These are phyloP conservation scores for Pseudozyma thailandica DNA, from an alignment of 1,284 basidiomycete species.

Conservation along the genomic window DNA sequence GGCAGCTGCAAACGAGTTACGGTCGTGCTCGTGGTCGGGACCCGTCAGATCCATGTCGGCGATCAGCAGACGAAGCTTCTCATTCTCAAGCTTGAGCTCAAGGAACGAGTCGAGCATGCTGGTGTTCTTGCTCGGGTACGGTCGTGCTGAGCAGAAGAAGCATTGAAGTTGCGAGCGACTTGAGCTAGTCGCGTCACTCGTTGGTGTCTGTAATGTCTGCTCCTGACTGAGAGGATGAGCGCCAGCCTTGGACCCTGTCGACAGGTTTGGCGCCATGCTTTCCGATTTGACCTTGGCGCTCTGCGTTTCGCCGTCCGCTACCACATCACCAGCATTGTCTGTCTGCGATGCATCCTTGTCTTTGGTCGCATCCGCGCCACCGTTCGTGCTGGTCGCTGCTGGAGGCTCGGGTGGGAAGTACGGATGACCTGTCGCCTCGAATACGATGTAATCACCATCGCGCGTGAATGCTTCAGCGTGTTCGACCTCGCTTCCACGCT, in stretches of 20 bases:
- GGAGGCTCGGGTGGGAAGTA: slow-evolving; percentile 52
- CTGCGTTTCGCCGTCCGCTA: slow-evolving; percentile 13
- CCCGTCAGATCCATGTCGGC: slow-evolving; percentile 45
- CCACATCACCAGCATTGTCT: slow-evolving; percentile 5
- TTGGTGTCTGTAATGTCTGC: slow-evolving; percentile 42
- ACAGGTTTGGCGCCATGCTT: slow-evolving; percentile 25
- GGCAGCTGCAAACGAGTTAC: slow-evolving; percentile 28
- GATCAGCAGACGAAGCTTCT: slow-evolving; percentile 54
- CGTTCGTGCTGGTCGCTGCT: slow-evolving; percentile 2
- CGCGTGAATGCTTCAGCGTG: slow-evolving; percentile 44
- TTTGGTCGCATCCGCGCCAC: slow-evolving; percentile 10
- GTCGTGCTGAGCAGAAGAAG: slow-evolving; percentile 60
- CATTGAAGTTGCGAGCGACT: slow-evolving; percentile 44
- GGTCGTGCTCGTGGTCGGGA: slow-evolving; percentile 30
- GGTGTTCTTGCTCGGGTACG: slow-evolving; percentile 61
- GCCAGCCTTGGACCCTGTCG: slow-evolving; percentile 16
- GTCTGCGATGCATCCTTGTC: slow-evolving; percentile 10
- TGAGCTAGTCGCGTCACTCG: slow-evolving; percentile 29
- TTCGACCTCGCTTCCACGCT: slow-evolving; percentile 35
- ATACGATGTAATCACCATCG: slow-evolving; percentile 55
- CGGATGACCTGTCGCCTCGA: slow-evolving; percentile 60
- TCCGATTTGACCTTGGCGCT: slow-evolving; percentile 34
- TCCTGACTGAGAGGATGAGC: slow-evolving; percentile 41
- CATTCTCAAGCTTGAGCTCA: slow-evolving; percentile 65
- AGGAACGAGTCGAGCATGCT: slow-evolving; percentile 64